Evolutionary conservation across 257 asterid genomes (phyloP).

Genomic region (Fraxinus excelsior): DNA sequence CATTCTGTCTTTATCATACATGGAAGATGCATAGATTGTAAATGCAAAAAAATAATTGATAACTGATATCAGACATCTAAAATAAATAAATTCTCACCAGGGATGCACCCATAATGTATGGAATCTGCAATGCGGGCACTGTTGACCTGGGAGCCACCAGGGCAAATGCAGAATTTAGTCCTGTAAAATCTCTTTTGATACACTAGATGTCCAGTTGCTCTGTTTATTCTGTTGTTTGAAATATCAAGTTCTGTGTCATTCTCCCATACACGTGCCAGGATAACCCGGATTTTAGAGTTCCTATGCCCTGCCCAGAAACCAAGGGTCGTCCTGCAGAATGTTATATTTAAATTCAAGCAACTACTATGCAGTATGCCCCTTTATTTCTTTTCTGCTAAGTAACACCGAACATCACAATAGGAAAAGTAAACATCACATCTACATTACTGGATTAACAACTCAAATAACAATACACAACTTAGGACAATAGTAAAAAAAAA

Average conservation of each 20-base stretch:
- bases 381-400: background rate
- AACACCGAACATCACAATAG: slow-evolving; percentile 1
- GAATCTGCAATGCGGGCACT: slow-evolving; percentile 98
- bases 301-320: slow-evolving; percentile 99
- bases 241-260: slow-evolving; percentile 95
- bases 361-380: slow-evolving; percentile 1
- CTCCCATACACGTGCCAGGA: slow-evolving; percentile 90
- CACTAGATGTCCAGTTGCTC: slow-evolving; percentile 81
- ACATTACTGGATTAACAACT: background rate
- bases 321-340: slow-evolving; percentile 75
- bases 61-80: slow-evolving; percentile 5
- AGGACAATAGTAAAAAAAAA: background rate
- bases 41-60: background rate
- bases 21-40: background rate
- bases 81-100: slow-evolving; percentile 61
- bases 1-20: background rate
- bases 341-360: slow-evolving; percentile 20
- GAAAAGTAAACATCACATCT: slow-evolving; percentile 11
- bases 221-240: slow-evolving; percentile 76
- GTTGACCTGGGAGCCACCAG: slow-evolving; percentile 99
- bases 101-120: slow-evolving; percentile 94
- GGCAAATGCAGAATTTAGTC: slow-evolving; percentile 94
- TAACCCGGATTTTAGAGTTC: slow-evolving; percentile 93
- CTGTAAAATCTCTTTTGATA: slow-evolving; percentile 92
- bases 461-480: background rate